These are phyloP conservation scores for Cymbopogon flexuosus DNA, from an alignment of 202 grass and related monocot genomes.

Conservation along the genomic window DNA sequence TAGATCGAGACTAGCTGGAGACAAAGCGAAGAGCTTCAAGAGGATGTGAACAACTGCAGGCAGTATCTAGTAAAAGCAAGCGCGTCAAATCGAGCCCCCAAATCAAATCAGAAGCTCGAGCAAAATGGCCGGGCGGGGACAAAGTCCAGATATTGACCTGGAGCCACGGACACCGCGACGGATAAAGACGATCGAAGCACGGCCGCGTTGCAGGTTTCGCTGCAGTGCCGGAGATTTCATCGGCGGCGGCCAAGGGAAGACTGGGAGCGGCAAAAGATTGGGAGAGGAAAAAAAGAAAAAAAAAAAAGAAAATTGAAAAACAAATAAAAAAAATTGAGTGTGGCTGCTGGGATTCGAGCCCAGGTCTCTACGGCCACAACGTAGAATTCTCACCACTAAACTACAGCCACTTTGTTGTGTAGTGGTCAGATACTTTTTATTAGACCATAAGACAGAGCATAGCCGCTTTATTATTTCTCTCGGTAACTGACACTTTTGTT, in stretches of 20 bases:
- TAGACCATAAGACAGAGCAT: too few relatives aligned
- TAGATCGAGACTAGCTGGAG: background rate
- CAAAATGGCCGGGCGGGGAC: background rate
- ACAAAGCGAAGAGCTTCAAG: background rate
- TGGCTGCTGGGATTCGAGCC: conserved; percentile 88
- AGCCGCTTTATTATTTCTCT: too few relatives aligned
- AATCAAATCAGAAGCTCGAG: background rate
- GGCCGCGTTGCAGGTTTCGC: background rate
- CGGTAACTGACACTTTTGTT: too few relatives aligned
- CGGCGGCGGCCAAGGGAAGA: background rate
- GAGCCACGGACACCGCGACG: background rate
- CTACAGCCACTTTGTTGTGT: conserved; percentile 17
- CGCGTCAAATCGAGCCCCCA: background rate
- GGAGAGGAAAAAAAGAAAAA: too few relatives aligned
- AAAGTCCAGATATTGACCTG: background rate
- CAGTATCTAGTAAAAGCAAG: background rate
- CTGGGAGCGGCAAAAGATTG: background rate
- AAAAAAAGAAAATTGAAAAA: background rate
- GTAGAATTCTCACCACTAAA: conserved; percentile 78
- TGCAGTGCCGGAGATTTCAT: background rate
- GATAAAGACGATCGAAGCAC: background rate
- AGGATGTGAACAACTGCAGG: background rate
- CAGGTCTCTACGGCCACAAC: conserved; percentile 67
- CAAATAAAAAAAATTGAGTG: background rate
- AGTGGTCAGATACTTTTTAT: too few relatives aligned